Conservation (phyloP, 2,329 filamentous ascomycete species). For the Calcarisporium arbuscula region DNA sequence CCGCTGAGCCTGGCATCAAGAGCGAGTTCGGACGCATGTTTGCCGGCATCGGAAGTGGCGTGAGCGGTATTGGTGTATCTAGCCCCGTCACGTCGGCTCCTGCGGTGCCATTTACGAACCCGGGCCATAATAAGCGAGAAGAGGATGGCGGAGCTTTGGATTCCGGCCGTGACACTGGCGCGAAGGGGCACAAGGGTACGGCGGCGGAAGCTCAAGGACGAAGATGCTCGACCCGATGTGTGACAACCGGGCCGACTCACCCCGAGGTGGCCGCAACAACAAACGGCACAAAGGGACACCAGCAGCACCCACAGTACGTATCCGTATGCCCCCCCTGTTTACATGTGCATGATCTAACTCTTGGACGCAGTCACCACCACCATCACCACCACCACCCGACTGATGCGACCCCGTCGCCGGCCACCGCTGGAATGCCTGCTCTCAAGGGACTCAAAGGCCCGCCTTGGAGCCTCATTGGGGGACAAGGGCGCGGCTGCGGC, state of each 20-base stretch:
- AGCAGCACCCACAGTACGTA: conserved; percentile 60
- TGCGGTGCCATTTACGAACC: conserved; percentile 39
- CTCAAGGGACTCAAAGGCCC: conserved; percentile 45
- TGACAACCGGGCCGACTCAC: conserved; percentile 55
- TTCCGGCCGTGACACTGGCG: conserved; percentile 34
- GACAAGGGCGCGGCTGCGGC: conserved; percentile 25
- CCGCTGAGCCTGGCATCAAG: conserved; percentile 83
- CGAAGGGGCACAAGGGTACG: conserved; percentile 49
- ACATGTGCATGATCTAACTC: conserved; percentile 16
- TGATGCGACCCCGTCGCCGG: conserved; percentile 39
- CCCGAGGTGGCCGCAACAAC: conserved; percentile 50
- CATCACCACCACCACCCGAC: conserved; percentile 52
- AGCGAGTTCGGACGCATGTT: conserved; percentile 94
- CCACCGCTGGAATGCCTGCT: conserved; percentile 32
- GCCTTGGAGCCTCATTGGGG: conserved; percentile 39
- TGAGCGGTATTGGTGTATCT: conserved; percentile 40
- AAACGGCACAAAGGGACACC: conserved; percentile 64
- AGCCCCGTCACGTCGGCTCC: conserved; percentile 40
- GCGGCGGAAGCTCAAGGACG: conserved; percentile 70
- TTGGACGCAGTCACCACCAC: conserved; percentile 41
- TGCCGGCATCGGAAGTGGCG: conserved; percentile 70
- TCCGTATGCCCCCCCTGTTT: too few species aligned
- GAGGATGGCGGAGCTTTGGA: conserved; percentile 44
- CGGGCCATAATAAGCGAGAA: conserved; percentile 43
- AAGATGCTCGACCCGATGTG: conserved; percentile 63